phyloP scores from a whole-genome alignment of 164 flowering plant genomes.

The Stephania yunnanensis region DNA sequence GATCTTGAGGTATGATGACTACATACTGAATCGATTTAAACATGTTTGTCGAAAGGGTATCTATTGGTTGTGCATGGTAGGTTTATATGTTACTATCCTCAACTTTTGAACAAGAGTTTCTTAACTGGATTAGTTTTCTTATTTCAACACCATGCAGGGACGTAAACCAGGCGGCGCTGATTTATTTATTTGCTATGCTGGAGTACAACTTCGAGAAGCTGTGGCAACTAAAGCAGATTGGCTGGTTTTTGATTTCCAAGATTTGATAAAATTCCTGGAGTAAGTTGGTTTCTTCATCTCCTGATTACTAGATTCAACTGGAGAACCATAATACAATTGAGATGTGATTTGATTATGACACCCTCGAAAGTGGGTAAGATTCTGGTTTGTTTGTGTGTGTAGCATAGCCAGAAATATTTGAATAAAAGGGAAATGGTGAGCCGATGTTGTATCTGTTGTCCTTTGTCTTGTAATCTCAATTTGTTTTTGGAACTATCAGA shows the following conservation, averaged over 20 bases:
- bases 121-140: not conserved
- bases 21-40: not conserved
- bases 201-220: conserved; percentile 77
- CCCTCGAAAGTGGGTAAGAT: no score
- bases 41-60: not conserved
- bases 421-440: not conserved
- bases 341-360: not conserved
- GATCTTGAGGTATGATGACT: conserved; percentile 76
- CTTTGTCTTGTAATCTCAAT: not conserved
- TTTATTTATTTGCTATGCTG: conserved; percentile 84
- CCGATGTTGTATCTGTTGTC: not conserved
- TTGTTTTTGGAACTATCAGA: not conserved
- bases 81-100: not conserved
- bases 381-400: no score
- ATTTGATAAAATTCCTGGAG: conserved; percentile 60
- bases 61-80: not conserved
- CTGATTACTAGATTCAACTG: not conserved
- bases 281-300: conserved; percentile 18
- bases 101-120: not conserved
- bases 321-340: not conserved
- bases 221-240: conserved; percentile 92
- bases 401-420: no score
- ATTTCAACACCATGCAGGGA: conserved; percentile 36
- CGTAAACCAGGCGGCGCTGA: conserved; percentile 93
- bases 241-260: conserved; percentile 71